A percentile compares a stretch with the other conserved stretches of the same genome.
Conservation (phyloP, 768 basidiomycete genomes). For the Mycena rebaudengoi region DNA sequence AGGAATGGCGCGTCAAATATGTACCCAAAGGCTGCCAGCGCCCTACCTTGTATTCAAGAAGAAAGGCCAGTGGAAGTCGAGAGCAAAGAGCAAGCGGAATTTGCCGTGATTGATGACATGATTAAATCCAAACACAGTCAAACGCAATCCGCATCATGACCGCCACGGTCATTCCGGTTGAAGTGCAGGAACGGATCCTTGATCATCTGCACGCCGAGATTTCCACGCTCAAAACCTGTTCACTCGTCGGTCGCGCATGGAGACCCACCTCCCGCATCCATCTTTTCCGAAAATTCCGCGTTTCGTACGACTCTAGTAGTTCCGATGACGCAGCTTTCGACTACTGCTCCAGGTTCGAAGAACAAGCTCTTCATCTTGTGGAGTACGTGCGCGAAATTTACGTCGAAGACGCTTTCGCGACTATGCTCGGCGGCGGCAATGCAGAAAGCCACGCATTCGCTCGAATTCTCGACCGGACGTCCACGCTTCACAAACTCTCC, state of each 20-base stretch:
- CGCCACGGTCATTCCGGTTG: background rate
- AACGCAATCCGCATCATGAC: background rate
- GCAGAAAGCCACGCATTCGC: conserved; percentile 2
- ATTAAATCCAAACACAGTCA: no score
- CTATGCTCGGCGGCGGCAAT: background rate
- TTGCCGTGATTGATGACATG: no score
- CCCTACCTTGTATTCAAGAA: no score
- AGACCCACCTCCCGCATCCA: background rate
- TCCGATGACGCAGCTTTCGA: background rate
- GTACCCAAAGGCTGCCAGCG: no score
- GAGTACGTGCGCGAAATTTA: conserved; percentile 13
- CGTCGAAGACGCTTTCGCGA: background rate
- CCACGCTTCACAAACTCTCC: background rate
- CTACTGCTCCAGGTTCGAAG: background rate
- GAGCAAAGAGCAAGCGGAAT: no score
- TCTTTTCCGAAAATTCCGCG: conserved; percentile 6
- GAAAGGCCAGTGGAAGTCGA: no score
- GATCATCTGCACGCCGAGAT: conserved; percentile 1
- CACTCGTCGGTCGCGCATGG: conserved; percentile 15
- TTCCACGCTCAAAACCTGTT: background rate
- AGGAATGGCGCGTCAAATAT: no score
- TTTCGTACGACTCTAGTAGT: background rate
- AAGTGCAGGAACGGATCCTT: conserved; percentile 15
- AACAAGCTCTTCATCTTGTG: background rate
- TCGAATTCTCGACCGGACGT: conserved; percentile 3